Conservation (phyloP, 495 filamentous ascomycete genomes). For the Tuber brumale region DNA sequence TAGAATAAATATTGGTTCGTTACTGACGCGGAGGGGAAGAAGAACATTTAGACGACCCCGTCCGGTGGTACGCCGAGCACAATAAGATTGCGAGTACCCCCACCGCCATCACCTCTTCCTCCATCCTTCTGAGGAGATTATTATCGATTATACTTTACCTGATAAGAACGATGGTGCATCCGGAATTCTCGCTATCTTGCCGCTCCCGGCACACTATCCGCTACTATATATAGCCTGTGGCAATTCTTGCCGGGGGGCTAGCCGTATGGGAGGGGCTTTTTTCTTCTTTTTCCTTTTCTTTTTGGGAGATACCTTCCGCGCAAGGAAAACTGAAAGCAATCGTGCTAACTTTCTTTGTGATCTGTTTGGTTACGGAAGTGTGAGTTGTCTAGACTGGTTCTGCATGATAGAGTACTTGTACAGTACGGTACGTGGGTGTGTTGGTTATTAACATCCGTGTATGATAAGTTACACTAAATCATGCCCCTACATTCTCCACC, state of each 20-base stretch:
- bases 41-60: not conserved
- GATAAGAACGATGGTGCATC: not conserved
- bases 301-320: not conserved
- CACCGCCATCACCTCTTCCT: not conserved
- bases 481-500: not conserved
- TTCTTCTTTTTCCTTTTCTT: not conserved
- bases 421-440: no score
- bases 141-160: not conserved
- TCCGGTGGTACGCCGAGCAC: not conserved
- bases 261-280: not conserved
- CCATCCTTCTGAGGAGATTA: not conserved
- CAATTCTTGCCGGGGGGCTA: not conserved
- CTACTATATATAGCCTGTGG: not conserved
- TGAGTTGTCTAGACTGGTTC: not conserved
- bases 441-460: no score
- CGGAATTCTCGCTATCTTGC: not conserved
- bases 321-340: not conserved
- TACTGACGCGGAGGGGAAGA: not conserved
- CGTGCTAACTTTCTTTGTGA: not conserved
- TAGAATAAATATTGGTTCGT: not conserved
- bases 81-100: not conserved
- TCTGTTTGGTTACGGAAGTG: not conserved
- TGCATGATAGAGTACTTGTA: no score
- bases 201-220: not conserved
- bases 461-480: not conserved